These are phyloP conservation scores for Leishmania gerbilli DNA, from an alignment of 208 protist genomes.

Conservation along the genomic window DNA sequence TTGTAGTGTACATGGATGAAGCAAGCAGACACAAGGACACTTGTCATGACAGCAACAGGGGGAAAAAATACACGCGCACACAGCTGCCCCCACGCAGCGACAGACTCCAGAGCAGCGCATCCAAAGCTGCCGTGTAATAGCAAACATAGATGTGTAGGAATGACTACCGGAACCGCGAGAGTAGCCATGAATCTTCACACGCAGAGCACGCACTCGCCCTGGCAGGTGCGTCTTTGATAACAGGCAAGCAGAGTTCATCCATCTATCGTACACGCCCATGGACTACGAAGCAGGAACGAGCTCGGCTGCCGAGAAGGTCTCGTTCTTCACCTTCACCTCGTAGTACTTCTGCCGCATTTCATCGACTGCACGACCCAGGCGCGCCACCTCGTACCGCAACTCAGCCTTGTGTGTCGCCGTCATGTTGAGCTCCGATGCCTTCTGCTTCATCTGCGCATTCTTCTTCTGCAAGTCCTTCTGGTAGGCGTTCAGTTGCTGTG, in stretches of 20 bases:
- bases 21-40: neutral
- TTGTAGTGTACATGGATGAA: neutral
- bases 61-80: neutral
- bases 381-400: slow-evolving; percentile 95
- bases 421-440: slow-evolving; percentile 91
- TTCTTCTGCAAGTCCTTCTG: slow-evolving; percentile 93
- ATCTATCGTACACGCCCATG: neutral
- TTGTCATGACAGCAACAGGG: neutral
- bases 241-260: too few species aligned
- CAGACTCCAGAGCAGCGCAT: neutral
- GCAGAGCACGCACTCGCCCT: neutral
- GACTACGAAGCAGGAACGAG: neutral
- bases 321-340: slow-evolving; percentile 91
- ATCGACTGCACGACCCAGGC: slow-evolving; percentile 92
- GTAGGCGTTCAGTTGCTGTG: slow-evolving; percentile 94
- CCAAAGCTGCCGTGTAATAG: neutral
- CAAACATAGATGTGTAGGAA: neutral
- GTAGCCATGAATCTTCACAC: neutral
- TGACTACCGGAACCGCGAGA: neutral
- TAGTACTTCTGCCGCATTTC: slow-evolving; percentile 95
- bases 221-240: neutral
- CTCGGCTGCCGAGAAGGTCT: slow-evolving; percentile 3
- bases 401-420: slow-evolving; percentile 79
- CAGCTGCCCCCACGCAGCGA: neutral
- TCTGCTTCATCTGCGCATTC: slow-evolving; percentile 94